Evolutionary conservation across 257 asterid species (phyloP), one percentile per base, ranked within the genome.

Genomic region (Leonotis leonurus): DNA sequence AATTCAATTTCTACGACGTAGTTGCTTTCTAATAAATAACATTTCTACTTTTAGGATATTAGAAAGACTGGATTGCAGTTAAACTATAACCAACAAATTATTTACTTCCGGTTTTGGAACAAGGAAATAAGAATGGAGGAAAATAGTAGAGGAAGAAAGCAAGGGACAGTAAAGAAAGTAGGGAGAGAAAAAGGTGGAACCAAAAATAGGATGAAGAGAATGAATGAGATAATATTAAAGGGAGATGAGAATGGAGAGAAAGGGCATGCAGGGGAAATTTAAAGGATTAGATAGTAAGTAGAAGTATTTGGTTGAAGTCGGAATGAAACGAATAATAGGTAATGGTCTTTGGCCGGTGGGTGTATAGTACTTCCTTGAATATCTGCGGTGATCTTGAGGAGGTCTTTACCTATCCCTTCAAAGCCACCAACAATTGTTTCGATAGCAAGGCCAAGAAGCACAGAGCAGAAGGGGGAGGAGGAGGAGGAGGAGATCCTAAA

Each of bases 341-440:
- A 17, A 35, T 65, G 58, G 29, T 32, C 43, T 7, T 40, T 1
- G 43, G 65, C 18, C 54, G 55, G 17, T 49, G 56, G 22, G 8
- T 54, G 40, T 18, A 12, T 16, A 22, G 75, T 64, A 20, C 64
- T 51, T 73, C 85, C 85, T 79, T 73, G 57, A 57, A 63, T 55
- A 37, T 73, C 69, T 73, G 56, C 33, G 13, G 14, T 10, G 44
- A 25, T 53, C 37, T 65, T 70, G 73, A 68, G 77, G 78, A 60
- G 67, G 57, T 50, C 56, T 49, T 52, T 52, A 6, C 54, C 18
- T 37, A n/a, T 56, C 69, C 68, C 40, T 61, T 50, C 57, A 41
- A 32, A 69, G 24, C 26, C 36, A 49, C 53, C 18, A 37, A 33
- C 13, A 54, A 12, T 41, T 54, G 63, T 21, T 16, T 21, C 2